phyloP scores from a whole-genome alignment of 768 basidiomycete species.

The Boletus reticuloceps region DNA sequence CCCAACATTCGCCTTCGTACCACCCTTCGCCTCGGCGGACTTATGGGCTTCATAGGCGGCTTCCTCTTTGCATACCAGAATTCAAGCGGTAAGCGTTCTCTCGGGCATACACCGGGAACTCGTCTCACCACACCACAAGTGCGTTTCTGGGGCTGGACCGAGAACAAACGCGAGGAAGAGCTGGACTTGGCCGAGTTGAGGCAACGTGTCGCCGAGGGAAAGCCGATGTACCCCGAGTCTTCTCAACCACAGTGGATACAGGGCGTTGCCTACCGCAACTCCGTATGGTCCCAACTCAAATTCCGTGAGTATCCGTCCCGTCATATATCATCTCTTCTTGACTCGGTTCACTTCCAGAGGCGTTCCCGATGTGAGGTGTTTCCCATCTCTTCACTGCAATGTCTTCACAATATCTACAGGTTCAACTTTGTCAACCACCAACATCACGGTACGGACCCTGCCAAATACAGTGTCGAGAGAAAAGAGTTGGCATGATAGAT shows the following conservation, averaged over 20 bases:
- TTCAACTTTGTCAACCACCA: conserved; percentile 94
- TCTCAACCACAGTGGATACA: conserved; percentile 85
- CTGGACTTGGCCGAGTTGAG: conserved; percentile 77
- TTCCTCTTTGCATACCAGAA: conserved; percentile 93
- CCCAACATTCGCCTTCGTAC: conserved; percentile 37
- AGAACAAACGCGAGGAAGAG: conserved; percentile 81
- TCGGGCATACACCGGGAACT: conserved; percentile 6
- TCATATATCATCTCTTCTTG: conserved; percentile 3
- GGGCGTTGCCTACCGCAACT: conserved; percentile 82
- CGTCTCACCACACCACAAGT: conserved; percentile 40
- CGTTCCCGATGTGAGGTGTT: conserved; percentile 69
- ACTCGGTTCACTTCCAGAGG: conserved; percentile 40
- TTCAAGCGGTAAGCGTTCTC: conserved; percentile 64
- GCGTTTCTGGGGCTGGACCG: conserved; percentile 95
- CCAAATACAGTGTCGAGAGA: conserved; percentile 62
- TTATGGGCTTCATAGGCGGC: conserved; percentile 85
- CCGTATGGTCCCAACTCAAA: conserved; percentile 90
- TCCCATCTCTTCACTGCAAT: not conserved
- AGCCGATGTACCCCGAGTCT: conserved; percentile 84
- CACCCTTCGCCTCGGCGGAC: conserved; percentile 54
- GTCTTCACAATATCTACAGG: conserved; percentile 45
- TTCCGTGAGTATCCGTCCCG: conserved; percentile 57
- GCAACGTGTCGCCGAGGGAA: conserved; percentile 70
- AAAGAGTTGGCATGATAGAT: conserved; percentile 25
- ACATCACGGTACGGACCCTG: conserved; percentile 79